A percentile compares a stretch with the other conserved stretches of the same genome.
phyloP scores from a whole-genome alignment of 352 stramenopile species.

The Globisporangium rhizosaccharum region DNA sequence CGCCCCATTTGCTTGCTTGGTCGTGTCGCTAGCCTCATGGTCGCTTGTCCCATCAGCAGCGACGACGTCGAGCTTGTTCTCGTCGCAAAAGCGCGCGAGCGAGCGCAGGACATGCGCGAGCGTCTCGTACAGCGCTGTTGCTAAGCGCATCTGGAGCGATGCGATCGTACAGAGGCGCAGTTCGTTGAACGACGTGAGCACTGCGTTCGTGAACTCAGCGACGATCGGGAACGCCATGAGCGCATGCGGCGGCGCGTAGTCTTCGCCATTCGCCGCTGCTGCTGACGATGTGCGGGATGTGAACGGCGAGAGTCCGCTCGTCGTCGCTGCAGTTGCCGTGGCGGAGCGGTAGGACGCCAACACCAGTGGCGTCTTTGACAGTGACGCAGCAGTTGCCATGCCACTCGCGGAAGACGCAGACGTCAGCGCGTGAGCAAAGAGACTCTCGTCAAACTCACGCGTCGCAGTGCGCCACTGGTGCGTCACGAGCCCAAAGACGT shows the following conservation, averaged over 20 bases:
- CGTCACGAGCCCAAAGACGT: constrained; percentile 64
- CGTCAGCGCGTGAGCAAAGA: constrained; percentile 36
- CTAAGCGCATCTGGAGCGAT: constrained; percentile 52
- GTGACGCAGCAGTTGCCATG: constrained; percentile 7
- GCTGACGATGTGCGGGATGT: not conserved
- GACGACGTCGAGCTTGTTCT: constrained; percentile 41
- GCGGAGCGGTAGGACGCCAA: constrained; percentile 61
- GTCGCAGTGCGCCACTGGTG: constrained; percentile 50
- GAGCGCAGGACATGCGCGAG: constrained; percentile 43
- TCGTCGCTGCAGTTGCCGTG: constrained; percentile 4
- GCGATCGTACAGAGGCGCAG: constrained; percentile 70
- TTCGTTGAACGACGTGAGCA: constrained; percentile 80
- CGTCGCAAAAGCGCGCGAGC: constrained; percentile 46
- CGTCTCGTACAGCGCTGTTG: constrained; percentile 49
- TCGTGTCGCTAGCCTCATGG: not conserved
- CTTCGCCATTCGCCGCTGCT: constrained; percentile 16
- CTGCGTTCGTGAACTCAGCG: constrained; percentile 78
- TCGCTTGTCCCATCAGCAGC: too few relatives aligned
- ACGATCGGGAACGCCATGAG: constrained; percentile 86
- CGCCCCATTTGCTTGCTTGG: constrained; percentile 2
- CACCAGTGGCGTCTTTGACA: constrained; percentile 58
- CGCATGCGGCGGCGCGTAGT: constrained; percentile 64
- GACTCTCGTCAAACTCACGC: constrained; percentile 55
- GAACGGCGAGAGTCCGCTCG: constrained; percentile 7
- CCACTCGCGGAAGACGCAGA: not conserved